Evolutionary conservation across 768 basidiomycete genomes (phyloP), one percentile per base, ranked within the genome.

Genomic region (Trametes coccinea): DNA sequence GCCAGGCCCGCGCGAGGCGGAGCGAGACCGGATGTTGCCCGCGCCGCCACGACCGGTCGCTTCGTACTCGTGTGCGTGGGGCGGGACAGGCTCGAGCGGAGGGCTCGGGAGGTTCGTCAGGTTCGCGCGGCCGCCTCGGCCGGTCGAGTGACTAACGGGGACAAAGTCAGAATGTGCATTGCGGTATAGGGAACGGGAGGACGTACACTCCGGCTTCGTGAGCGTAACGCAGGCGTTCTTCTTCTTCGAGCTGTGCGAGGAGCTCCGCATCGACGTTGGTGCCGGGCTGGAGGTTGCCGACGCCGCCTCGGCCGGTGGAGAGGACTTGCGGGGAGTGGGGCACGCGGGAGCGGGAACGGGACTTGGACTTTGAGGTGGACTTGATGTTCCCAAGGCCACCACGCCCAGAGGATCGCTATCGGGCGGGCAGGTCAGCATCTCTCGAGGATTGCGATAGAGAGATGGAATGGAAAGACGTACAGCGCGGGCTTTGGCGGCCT

Each of bases 341-440:
- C 0, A 53, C 60, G 34, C 47, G 49, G 56, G 51, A 64, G 31
- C 80, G 82, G 16, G 85, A 85, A 46, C 82, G 81, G 8, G 78
- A 73, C n/a, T 68, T 71, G 13, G 57, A 57, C 50, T 67, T n/a
- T 2, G 90, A 22, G 22, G 22, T 22, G 22, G 22, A 88, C 55
- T 89, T 85, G 54, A 95, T 86, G 79, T 95, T 95, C 2, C 93
- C 93, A 3, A 82, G 83, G n/a, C 93, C 93, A 37, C 93, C 93
- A 50, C 93, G 85, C 6, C 93, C 93, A 37, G 82, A 82, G 3
- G 85, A 88, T 62, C 76, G 88, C 72, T 84, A 22, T 22, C 22
- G 22, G 22, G 76, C 81, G 22, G 33, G 10, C 44, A 34, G 46
- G n/a, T 51, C 3, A 51, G 30, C n/a, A n/a, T 2, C 41, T n/a